Conservation (phyloP, 148 eudicot genomes). For the Drosera capensis region DNA sequence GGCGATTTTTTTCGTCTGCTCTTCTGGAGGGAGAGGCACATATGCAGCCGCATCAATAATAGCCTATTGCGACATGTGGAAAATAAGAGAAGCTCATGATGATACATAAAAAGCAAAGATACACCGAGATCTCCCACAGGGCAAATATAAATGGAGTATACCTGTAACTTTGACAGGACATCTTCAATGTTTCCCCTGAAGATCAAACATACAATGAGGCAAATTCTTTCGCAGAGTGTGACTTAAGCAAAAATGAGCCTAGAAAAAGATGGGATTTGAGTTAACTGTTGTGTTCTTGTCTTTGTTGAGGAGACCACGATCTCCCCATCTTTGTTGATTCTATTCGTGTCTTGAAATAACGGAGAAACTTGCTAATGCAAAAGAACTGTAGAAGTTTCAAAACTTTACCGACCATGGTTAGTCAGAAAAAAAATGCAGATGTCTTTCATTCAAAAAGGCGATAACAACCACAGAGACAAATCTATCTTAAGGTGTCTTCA, state of each 20-base stretch:
- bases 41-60: slow-evolving; percentile 90
- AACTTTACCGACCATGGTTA: no score
- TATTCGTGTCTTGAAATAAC: slow-evolving; percentile 64
- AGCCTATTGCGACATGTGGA: slow-evolving; percentile 32
- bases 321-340: slow-evolving; percentile 82
- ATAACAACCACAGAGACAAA: no score
- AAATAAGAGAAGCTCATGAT: neutral
- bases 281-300: slow-evolving; percentile 74
- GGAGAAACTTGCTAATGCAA: neutral
- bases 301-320: slow-evolving; percentile 69
- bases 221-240: slow-evolving; percentile 1
- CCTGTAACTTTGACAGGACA: slow-evolving; percentile 74
- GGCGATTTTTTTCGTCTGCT: slow-evolving; percentile 63
- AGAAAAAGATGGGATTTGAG: slow-evolving; percentile 2
- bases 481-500: no score
- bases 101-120: neutral
- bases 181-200: slow-evolving; percentile 68
- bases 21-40: slow-evolving; percentile 93
- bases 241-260: slow-evolving; percentile 6
- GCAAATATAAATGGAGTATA: slow-evolving; percentile 6
- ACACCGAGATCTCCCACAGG: neutral
- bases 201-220: slow-evolving; percentile 8
- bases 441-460: no score
- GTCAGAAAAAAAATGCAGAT: no score
- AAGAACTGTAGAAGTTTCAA: neutral